phyloP scores from a whole-genome alignment of 345 rosid species.

The Garcia nutans region DNA sequence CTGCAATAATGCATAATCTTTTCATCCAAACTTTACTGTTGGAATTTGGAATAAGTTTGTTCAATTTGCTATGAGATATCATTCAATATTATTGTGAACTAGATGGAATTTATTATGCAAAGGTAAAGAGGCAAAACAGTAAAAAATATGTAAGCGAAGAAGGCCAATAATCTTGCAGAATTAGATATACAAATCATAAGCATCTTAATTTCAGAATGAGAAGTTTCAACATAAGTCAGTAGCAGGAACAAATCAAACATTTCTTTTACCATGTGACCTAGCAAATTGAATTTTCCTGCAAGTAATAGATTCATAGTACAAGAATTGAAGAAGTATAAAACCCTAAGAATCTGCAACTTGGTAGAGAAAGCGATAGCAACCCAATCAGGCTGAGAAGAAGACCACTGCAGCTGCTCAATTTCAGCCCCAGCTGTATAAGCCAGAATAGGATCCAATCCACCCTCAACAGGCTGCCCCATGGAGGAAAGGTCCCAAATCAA shows the following conservation, averaged over 20 bases:
- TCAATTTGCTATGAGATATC: neutral
- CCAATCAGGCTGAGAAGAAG: constrained; percentile 98
- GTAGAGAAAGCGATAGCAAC: constrained; percentile 93
- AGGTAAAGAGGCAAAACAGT: neutral
- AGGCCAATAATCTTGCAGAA: neutral
- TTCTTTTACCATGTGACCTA: neutral
- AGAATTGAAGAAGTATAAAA: constrained; percentile 37
- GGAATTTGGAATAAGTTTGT: neutral
- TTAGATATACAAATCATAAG: neutral
- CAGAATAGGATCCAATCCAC: constrained; percentile 90
- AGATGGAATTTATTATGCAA: neutral
- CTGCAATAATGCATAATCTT: neutral
- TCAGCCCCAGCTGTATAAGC: constrained; percentile 97
- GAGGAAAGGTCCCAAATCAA: constrained; percentile 95
- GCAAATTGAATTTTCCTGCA: neutral
- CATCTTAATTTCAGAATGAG: neutral
- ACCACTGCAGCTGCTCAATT: constrained; percentile 97
- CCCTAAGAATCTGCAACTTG: constrained; percentile 97
- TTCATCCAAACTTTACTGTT: neutral
- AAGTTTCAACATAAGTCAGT: neutral
- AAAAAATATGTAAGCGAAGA: neutral
- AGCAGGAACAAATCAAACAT: neutral
- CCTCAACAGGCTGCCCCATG: constrained; percentile 94
- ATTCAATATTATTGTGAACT: neutral
- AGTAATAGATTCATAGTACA: neutral